These are phyloP conservation scores for Austroboletus rostrupii DNA, from an alignment of 1,284 basidiomycete genomes.

Conservation along the genomic window DNA sequence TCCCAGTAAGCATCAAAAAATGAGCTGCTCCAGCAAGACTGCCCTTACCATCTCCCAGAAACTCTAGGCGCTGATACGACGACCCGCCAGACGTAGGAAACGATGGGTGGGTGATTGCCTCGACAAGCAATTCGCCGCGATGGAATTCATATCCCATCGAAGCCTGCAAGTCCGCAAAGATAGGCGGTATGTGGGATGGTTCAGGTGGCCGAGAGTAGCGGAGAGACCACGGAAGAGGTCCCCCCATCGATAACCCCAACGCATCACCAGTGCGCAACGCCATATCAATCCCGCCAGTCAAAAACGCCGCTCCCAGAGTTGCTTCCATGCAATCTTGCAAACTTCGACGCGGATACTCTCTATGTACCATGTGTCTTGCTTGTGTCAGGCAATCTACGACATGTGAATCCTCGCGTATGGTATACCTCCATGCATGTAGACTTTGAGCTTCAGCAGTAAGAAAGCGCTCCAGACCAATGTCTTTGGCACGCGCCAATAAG, in stretches of 20 bases:
- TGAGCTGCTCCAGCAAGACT: background rate
- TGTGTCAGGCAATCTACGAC: constrained; percentile 24
- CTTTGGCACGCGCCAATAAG: constrained; percentile 62
- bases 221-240: constrained; percentile 55
- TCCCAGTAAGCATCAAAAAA: constrained; percentile 11
- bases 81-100: constrained; percentile 51
- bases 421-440: constrained; percentile 60
- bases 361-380: constrained; percentile 30
- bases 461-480: constrained; percentile 58
- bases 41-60: constrained; percentile 75
- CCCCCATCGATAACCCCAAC: constrained; percentile 70
- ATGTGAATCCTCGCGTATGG: constrained; percentile 35
- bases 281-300: constrained; percentile 65
- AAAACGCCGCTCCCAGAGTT: constrained; percentile 67
- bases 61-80: constrained; percentile 82
- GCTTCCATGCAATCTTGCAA: constrained; percentile 86
- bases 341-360: constrained; percentile 58
- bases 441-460: constrained; percentile 57
- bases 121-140: constrained; percentile 56
- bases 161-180: constrained; percentile 58
- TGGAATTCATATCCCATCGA: constrained; percentile 69
- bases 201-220: constrained; percentile 42
- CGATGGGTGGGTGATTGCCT: constrained; percentile 80
- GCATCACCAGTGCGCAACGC: constrained; percentile 61
- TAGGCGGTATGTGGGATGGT: constrained; percentile 35